Conservation (phyloP, 169 alveolate species). For the Plasmodium malariae region DNA sequence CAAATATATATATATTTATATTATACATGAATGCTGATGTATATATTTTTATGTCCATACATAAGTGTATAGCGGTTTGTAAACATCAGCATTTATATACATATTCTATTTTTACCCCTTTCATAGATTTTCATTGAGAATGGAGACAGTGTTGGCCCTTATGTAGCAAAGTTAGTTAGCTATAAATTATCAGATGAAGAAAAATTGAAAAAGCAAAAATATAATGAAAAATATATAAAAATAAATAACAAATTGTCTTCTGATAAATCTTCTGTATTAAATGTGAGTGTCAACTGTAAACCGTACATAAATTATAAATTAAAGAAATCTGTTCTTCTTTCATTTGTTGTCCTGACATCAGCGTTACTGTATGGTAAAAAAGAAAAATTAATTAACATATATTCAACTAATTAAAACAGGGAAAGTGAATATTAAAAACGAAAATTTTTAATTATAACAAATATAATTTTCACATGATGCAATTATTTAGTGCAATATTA, state of each 20-base stretch:
- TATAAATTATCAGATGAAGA: conserved; percentile 66
- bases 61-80: too few relatives aligned
- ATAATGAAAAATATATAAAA: conserved; percentile 69
- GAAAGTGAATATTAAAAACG: not conserved
- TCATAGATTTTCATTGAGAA: conserved; percentile 81
- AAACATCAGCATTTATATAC: too few relatives aligned
- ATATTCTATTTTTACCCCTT: not conserved
- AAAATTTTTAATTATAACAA: not conserved
- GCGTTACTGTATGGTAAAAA: conserved; percentile 33
- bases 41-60: too few relatives aligned
- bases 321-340: conserved; percentile 21
- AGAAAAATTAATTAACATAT: conserved; percentile 14
- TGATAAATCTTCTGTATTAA: conserved; percentile 9
- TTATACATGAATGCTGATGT: not conserved
- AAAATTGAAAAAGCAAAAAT: conserved; percentile 40
- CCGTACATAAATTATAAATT: conserved; percentile 19
- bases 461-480: too few relatives aligned
- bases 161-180: conserved; percentile 77
- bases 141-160: conserved; percentile 88
- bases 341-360: conserved; percentile 42
- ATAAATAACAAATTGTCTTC: conserved; percentile 31
- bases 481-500: too few relatives aligned
- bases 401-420: conserved; percentile 4
- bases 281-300: conserved; percentile 4
- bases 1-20: not conserved